Evolutionary conservation across 2,329 filamentous ascomycete genomes (phyloP), one percentile per base, ranked within the genome.

Genomic region (Sarocladium strictum): DNA sequence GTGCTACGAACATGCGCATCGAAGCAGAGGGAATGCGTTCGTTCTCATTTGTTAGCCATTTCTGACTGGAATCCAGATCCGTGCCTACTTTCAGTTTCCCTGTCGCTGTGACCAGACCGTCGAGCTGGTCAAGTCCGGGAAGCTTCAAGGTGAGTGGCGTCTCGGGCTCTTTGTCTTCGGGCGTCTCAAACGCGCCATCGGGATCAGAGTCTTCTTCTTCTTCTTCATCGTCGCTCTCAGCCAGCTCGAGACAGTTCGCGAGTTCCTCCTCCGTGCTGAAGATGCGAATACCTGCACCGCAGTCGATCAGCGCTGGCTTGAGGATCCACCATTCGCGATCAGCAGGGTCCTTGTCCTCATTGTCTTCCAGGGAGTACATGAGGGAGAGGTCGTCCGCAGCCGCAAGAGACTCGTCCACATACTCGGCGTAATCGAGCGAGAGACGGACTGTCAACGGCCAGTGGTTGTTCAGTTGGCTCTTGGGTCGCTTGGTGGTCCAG

Each of bases 321-420:
- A 72, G 53, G 23, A 72, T 72, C 70, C 69, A 72, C 69, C 70
- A 72, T 29, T 71, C 64, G 1, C 70, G 60, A 1, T 71, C 61
- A 0, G 52, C 51, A 0, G 64, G 32, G 1, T 59, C 57, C 45
- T 62, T 69, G 7, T 32, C 38, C 19, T 62, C 65, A 32, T 72
- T 72, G 3, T 67, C 62, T 26, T 71, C 67, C 0, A 72, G 63
- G 0, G 69, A 70, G 37, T 62, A 66, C 23, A 71, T 37, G 1
- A 72, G 53, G 0, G 64, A 64, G 14, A 72, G 59, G 19, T 71
- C 68, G 33, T 72, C 69, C 0, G 70, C 68, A 1, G 68, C 69
- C 17, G 65, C 63, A 2, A 72, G 55, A 0, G 68, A 61, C 11
- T 72, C 70, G 1, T 71, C 70, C 0, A 72, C 68, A 32, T 69